phyloP scores from a whole-genome alignment of 2,329 filamentous ascomycete genomes.

The Diaporthe ilicicola region DNA sequence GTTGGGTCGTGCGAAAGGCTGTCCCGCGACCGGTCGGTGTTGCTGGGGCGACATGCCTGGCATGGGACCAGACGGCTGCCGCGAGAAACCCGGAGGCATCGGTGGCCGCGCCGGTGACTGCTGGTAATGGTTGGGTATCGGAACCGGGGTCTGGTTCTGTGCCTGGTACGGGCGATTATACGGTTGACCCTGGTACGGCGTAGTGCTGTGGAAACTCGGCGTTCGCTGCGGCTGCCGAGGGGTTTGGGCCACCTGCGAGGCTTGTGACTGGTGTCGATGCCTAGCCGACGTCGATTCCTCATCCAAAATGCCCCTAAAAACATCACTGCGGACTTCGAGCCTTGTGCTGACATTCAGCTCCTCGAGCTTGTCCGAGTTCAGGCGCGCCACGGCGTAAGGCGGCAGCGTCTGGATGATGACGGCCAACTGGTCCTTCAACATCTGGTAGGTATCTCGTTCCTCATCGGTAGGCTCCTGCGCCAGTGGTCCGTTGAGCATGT shows the following conservation, averaged over 20 bases:
- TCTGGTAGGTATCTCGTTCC: slow-evolving; percentile 71
- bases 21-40: slow-evolving; percentile 47
- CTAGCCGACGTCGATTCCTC: slow-evolving; percentile 75
- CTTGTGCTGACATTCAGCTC: slow-evolving; percentile 84
- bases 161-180: slow-evolving; percentile 58
- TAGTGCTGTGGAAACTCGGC: slow-evolving; percentile 48
- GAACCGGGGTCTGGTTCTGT: slow-evolving; percentile 54
- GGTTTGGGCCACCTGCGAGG: slow-evolving; percentile 42
- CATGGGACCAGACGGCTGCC: slow-evolving; percentile 50
- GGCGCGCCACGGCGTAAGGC: slow-evolving; percentile 84
- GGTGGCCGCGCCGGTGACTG: slow-evolving; percentile 53
- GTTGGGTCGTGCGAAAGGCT: slow-evolving; percentile 60
- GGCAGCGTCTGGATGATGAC: slow-evolving; percentile 79
- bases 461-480: slow-evolving; percentile 71
- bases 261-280: slow-evolving; percentile 50
- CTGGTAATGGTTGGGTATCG: slow-evolving; percentile 54
- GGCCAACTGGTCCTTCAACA: slow-evolving; percentile 77
- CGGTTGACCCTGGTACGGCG: slow-evolving; percentile 54
- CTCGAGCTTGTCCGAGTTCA: slow-evolving; percentile 86
- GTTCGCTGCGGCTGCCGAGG: slow-evolving; percentile 47
- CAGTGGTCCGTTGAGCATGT: slow-evolving; percentile 73
- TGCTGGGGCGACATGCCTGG: slow-evolving; percentile 50
- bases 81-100: slow-evolving; percentile 44
- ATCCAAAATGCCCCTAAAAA: slow-evolving; percentile 83
- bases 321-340: slow-evolving; percentile 75